Evolutionary conservation across 306 rosid genomes (phyloP).

Genomic region (Cucurbita moschata): DNA sequence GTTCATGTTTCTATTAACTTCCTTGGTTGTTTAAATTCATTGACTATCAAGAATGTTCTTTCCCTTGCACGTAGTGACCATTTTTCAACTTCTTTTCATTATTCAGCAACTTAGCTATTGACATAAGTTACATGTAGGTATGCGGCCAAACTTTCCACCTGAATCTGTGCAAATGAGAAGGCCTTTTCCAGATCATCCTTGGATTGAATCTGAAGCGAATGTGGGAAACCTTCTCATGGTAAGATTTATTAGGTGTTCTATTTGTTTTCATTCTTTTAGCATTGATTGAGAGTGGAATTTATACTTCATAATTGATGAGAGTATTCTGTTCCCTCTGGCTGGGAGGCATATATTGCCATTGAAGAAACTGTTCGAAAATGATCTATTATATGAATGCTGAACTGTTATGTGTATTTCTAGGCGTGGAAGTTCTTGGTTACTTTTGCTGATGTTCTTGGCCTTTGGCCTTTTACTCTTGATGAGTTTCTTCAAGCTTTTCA

Average conservation of each 20-base stretch:
- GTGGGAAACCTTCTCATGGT: conserved; percentile 69
- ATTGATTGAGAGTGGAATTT: conserved; percentile 1
- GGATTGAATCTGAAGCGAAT: conserved; percentile 59
- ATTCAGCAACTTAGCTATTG: neutral
- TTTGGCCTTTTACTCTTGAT: conserved; percentile 77
- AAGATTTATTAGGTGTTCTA: conserved; percentile 11
- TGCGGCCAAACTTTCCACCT: conserved; percentile 41
- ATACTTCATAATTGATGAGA: neutral
- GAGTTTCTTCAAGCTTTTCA: conserved; percentile 80
- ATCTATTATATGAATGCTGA: neutral
- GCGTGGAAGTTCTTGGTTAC: conserved; percentile 74
- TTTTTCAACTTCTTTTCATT: neutral
- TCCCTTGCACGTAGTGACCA: neutral
- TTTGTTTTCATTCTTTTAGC: neutral
- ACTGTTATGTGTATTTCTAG: conserved; percentile 20
- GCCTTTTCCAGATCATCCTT: conserved; percentile 50
- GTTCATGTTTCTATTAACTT: conserved; percentile 16
- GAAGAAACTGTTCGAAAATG: neutral
- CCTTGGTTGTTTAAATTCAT: neutral
- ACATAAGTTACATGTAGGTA: conserved; percentile 27
- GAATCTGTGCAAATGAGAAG: conserved; percentile 38
- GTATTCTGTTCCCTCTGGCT: neutral
- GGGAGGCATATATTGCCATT: neutral
- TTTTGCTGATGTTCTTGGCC: conserved; percentile 60
- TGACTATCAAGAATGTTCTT: neutral